Evolutionary conservation across 2,329 filamentous ascomycete species (phyloP).

Genomic region (Bertia moriformis): DNA sequence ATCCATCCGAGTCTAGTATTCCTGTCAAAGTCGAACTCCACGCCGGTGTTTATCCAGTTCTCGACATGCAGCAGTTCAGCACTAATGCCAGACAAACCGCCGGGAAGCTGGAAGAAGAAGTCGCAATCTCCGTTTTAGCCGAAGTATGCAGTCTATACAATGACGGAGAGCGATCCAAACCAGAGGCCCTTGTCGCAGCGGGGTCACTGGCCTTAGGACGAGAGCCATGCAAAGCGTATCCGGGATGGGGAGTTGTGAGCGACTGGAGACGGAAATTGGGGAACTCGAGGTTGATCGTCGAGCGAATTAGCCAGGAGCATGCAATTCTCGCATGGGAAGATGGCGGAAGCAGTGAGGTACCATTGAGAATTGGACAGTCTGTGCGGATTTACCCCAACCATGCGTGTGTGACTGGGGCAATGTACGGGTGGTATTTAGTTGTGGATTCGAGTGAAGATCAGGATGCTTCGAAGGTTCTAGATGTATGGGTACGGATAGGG

Average conservation of each 20-base stretch:
- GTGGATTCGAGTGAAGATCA: slow-evolving; percentile 19
- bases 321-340: slow-evolving; percentile 37
- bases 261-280: slow-evolving; percentile 12
- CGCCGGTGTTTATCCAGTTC: slow-evolving; percentile 48
- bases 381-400: slow-evolving; percentile 10
- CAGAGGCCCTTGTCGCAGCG: slow-evolving; percentile 40
- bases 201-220: slow-evolving; percentile 43
- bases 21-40: slow-evolving; percentile 46
- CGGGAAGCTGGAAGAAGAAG: slow-evolving; percentile 20
- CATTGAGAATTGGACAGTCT: slow-evolving; percentile 34
- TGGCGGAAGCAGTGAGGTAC: slow-evolving; percentile 17
- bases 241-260: slow-evolving; percentile 43
- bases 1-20: slow-evolving; percentile 1
- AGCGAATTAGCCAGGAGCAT: slow-evolving; percentile 51
- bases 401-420: slow-evolving; percentile 1
- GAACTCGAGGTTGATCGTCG: slow-evolving; percentile 34
- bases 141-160: slow-evolving; percentile 48
- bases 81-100: slow-evolving; percentile 25
- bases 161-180: slow-evolving; percentile 12
- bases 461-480: slow-evolving; percentile 30
- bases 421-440: slow-evolving; percentile 2
- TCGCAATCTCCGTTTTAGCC: slow-evolving; percentile 40
- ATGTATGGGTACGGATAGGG: slow-evolving; percentile 45
- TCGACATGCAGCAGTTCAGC: slow-evolving; percentile 51
- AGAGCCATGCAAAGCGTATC: slow-evolving; percentile 44